Percentiles rank a stretch among this genome's conserved stretches.
phyloP scores from a whole-genome alignment of 345 rosid genomes.

The Arabidopsis suecica region DNA sequence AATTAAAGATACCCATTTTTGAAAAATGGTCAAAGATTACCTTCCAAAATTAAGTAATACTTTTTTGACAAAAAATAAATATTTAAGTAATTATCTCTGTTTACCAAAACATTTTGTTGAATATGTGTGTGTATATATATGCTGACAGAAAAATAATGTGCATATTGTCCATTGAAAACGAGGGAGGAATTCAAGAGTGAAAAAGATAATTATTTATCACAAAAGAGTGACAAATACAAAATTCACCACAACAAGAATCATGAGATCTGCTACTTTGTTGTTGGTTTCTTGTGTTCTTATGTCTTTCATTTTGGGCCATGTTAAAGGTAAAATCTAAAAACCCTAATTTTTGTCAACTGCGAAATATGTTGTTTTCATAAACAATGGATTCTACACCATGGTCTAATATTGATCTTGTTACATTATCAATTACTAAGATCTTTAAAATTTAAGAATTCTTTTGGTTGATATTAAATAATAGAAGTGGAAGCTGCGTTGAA shows the following conservation, averaged over 20 bases:
- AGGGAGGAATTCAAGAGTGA: not conserved
- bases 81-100: not conserved
- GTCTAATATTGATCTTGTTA: not conserved
- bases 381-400: not conserved
- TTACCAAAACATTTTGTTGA: not conserved
- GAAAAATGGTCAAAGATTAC: not conserved
- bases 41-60: not conserved
- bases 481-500: constrained; percentile 22
- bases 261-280: constrained; percentile 27
- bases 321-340: constrained; percentile 11
- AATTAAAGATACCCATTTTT: not conserved
- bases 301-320: constrained; percentile 3
- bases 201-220: not conserved
- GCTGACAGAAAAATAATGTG: not conserved
- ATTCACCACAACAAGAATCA: not conserved
- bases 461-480: constrained; percentile 21
- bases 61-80: not conserved
- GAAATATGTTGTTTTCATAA: not conserved
- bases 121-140: not conserved
- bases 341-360: not conserved
- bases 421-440: not conserved
- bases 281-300: constrained; percentile 30
- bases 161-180: not conserved
- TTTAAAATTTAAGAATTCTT: not conserved
- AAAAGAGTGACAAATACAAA: not conserved